Evolutionary conservation across 2,329 filamentous ascomycete species (phyloP).

Genomic region (Mariannaea sp.): DNA sequence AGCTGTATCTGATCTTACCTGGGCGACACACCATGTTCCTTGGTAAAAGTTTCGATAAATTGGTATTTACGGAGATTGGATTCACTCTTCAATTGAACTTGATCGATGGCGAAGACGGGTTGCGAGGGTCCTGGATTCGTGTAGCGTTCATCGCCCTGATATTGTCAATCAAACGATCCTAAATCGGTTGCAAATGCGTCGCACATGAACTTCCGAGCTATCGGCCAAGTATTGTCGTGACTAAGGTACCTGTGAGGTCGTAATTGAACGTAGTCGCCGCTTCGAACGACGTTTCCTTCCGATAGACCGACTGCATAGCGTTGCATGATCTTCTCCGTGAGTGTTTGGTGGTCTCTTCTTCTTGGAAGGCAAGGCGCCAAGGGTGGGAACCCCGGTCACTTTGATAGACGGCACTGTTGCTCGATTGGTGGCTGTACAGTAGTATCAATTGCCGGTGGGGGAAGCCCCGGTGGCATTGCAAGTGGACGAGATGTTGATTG

Average conservation of each 20-base stretch:
- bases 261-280: slow-evolving; percentile 83
- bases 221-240: slow-evolving; percentile 81
- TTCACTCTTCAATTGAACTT: slow-evolving; percentile 81
- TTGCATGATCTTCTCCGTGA: slow-evolving; percentile 91
- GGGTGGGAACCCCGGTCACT: too few species aligned
- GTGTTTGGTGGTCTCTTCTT: slow-evolving; percentile 60
- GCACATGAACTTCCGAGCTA: slow-evolving; percentile 72
- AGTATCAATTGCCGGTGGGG: too few species aligned
- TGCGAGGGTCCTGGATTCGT: slow-evolving; percentile 76
- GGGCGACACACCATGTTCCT: slow-evolving; percentile 75
- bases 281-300: slow-evolving; percentile 71
- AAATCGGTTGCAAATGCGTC: neutral
- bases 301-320: slow-evolving; percentile 73
- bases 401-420: too few species aligned
- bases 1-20: slow-evolving; percentile 83
- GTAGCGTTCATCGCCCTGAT: slow-evolving; percentile 68
- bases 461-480: too few species aligned
- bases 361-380: too few species aligned
- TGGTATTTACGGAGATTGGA: slow-evolving; percentile 80
- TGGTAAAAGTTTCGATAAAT: slow-evolving; percentile 80
- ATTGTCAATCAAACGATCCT: too few species aligned
- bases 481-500: too few species aligned
- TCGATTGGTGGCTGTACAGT: too few species aligned
- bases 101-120: slow-evolving; percentile 81
- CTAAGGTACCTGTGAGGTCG: slow-evolving; percentile 76